phyloP scores from a whole-genome alignment of 2,329 filamentous ascomycete genomes.

The Grosmannia clavigera region DNA sequence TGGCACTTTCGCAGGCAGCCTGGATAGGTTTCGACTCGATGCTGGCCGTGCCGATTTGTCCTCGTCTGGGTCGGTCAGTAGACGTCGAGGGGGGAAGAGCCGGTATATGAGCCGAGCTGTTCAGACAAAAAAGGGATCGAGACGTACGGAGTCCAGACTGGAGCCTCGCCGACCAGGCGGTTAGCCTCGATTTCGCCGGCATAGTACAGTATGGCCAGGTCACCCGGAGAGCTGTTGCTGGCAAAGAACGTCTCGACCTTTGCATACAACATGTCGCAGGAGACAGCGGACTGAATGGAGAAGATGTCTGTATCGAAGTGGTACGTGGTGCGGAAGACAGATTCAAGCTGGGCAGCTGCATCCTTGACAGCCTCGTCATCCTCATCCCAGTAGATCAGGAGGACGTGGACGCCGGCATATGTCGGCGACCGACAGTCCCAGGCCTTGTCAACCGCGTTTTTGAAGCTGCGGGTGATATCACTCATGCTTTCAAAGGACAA shows the following conservation, averaged over 20 bases:
- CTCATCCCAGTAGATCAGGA: slow-evolving; percentile 11
- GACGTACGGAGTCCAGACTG: slow-evolving; percentile 11
- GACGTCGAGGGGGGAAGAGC: not conserved
- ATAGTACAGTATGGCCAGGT: slow-evolving; percentile 12
- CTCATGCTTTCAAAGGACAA: slow-evolving; percentile 6
- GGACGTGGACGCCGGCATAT: slow-evolving; percentile 7
- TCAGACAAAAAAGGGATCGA: not conserved
- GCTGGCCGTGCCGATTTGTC: not conserved
- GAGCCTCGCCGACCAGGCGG: slow-evolving; percentile 1
- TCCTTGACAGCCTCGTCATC: slow-evolving; percentile 4
- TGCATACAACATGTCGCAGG: slow-evolving; percentile 3
- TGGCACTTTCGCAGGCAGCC: slow-evolving; percentile 6
- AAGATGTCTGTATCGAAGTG: slow-evolving; percentile 5
- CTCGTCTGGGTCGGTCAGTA: slow-evolving; percentile 2
- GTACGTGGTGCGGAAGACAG: slow-evolving; percentile 7
- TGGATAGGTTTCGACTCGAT: slow-evolving; percentile 9
- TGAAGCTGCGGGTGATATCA: slow-evolving; percentile 10
- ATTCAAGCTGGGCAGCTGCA: slow-evolving; percentile 2
- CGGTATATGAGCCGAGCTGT: not conserved
- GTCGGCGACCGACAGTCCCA: slow-evolving; percentile 10
- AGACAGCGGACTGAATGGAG: slow-evolving; percentile 3
- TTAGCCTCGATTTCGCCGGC: slow-evolving; percentile 8
- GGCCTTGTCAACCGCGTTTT: slow-evolving; percentile 7
- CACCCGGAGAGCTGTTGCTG: slow-evolving; percentile 1
- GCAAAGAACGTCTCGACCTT: slow-evolving; percentile 5